These are phyloP conservation scores for Salisapilia sapeloensis DNA, from an alignment of 352 stramenopile species.

Conservation along the genomic window DNA sequence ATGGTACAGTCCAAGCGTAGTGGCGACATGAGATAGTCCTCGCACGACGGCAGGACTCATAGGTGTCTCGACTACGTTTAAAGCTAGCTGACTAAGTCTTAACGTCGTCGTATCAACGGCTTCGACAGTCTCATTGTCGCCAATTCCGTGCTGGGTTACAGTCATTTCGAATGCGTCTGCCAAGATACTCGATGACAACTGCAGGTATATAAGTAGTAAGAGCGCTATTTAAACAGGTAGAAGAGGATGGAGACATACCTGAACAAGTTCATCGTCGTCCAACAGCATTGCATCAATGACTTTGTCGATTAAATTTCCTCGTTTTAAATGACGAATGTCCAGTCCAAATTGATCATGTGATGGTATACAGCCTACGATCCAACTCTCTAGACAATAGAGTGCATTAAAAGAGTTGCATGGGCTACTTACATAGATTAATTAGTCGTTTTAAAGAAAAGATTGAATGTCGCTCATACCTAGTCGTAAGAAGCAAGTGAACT, in stretches of 20 bases:
- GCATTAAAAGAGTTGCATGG: constrained; percentile 15
- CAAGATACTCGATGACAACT: constrained; percentile 44
- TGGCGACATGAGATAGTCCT: constrained; percentile 6
- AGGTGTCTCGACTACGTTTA: background rate
- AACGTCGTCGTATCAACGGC: constrained; percentile 4
- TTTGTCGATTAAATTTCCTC: constrained; percentile 18
- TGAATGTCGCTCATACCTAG: no score
- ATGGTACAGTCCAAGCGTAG: constrained; percentile 6
- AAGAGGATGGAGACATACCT: constrained; percentile 10
- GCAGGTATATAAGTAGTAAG: background rate
- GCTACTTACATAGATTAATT: constrained; percentile 11
- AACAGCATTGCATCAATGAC: constrained; percentile 15
- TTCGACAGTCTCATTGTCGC: no score
- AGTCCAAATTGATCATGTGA: constrained; percentile 27
- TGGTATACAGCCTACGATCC: constrained; percentile 38
- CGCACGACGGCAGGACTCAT: constrained; percentile 4
- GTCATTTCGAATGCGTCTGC: constrained; percentile 33
- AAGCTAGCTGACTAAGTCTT: background rate
- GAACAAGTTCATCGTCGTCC: constrained; percentile 16
- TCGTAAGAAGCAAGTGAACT: constrained; percentile 19
- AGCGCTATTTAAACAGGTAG: background rate
- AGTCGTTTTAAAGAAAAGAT: no score
- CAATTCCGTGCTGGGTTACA: constrained; percentile 3
- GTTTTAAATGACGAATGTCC: constrained; percentile 15
- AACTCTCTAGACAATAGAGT: constrained; percentile 44